Evolutionary conservation across 177 flowering plant species (phyloP), one percentile per base, ranked within the genome.

Genomic region (Viscum album): DNA sequence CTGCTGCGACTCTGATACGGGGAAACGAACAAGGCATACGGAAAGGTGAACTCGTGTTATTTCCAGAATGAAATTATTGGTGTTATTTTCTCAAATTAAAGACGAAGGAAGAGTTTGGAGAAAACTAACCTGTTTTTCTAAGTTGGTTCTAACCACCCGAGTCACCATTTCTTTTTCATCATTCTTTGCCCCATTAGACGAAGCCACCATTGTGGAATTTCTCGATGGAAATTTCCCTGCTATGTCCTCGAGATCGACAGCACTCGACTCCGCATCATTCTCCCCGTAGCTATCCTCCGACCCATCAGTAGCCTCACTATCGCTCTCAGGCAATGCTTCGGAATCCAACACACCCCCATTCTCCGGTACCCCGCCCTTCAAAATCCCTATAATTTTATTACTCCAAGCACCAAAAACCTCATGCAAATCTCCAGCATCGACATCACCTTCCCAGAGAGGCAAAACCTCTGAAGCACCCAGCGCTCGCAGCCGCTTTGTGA

Each of bases 181-280:
- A 69, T 84, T 83, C 35, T 66, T 52, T 59, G 64, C 82, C 35
- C 85, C 89, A 75, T 86, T 91, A 39, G 68, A 76, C 35, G 21
- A 24, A 34, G 75, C 68, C 35, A 37, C 78, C 26, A 66, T 66
- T 17, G 26, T 67, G 17, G 82, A 66, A 70, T 79, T 88, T 82
- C 89, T 87, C 0, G 89, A 80, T 33, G 97, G 97, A 13, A 69
- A 92, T 82, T 86, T 90, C 16, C 97, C 97, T 0, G 97, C 99
- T 76, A 95, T 84, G 77, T 95, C 99, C 79, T 95, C 99, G 45
- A 95, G 81, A 83, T 95, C 99, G 77, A 88, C 89, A 69, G 92
- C 61, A 33, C 28, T 86, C 21, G 78, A 43, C 34, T 85, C 92
- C 30, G 23, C 67, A 0, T 45, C 83, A 65, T 77, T 70, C 62